A percentile compares a stretch with the other conserved stretches of the same genome.
Conservation (phyloP, 2,329 filamentous ascomycete species). For the Ophiostoma ips region DNA sequence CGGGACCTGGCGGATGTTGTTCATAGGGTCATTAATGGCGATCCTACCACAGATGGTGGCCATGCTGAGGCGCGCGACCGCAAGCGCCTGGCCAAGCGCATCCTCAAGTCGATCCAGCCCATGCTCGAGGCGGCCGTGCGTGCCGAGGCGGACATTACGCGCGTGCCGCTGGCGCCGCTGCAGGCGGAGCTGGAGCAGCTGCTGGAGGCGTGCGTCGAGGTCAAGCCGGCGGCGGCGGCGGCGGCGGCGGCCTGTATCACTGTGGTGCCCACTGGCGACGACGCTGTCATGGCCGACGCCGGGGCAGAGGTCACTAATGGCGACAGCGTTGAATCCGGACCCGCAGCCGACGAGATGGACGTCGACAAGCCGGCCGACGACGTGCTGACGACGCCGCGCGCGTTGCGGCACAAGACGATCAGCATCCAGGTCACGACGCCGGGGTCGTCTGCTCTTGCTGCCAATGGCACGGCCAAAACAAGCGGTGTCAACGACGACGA, state of each 20-base stretch:
- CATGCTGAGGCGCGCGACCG: constrained; percentile 60
- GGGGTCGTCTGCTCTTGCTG: constrained; percentile 15
- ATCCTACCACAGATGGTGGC: constrained; percentile 17
- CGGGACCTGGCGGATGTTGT: constrained; percentile 43
- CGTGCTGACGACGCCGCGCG: constrained; percentile 2
- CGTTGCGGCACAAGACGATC: constrained; percentile 8
- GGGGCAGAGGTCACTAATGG: constrained; percentile 19
- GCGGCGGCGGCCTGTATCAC: constrained; percentile 9
- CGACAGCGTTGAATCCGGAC: no score
- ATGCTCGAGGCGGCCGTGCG: constrained; percentile 60
- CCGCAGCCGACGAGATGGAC: constrained; percentile 17
- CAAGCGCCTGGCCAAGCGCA: constrained; percentile 75
- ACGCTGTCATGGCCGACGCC: constrained; percentile 36
- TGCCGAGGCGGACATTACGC: constrained; percentile 69
- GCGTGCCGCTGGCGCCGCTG: constrained; percentile 54
- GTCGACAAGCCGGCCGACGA: constrained; percentile 11
- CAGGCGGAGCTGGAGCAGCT: constrained; percentile 61
- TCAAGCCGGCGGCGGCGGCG: constrained; percentile 20
- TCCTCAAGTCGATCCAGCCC: constrained; percentile 70
- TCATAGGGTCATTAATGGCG: constrained; percentile 32
- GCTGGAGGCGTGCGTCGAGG: constrained; percentile 52
- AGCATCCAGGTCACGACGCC: constrained; percentile 34
- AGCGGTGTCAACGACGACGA: neutral
- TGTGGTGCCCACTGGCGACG: constrained; percentile 19
- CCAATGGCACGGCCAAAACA: neutral